A percentile compares a stretch with the other conserved stretches of the same genome.
phyloP scores from a whole-genome alignment of 495 filamentous ascomycete species.

The Halenospora varia region DNA sequence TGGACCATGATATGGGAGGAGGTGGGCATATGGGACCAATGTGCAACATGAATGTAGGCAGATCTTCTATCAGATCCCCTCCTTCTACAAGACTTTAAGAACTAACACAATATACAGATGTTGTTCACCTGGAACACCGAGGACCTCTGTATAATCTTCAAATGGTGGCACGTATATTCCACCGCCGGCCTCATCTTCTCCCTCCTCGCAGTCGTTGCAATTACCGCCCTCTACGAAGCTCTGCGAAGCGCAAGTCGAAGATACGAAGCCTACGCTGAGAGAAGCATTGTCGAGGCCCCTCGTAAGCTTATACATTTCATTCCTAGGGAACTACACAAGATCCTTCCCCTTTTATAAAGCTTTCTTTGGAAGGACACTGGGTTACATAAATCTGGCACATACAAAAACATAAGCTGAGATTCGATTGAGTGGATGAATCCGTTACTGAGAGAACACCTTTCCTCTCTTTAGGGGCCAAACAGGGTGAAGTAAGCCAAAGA shows the following conservation, averaged over 20 bases:
- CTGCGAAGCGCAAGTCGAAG: conserved; percentile 69
- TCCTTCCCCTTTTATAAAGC: conserved; percentile 1
- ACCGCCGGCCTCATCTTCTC: conserved; percentile 72
- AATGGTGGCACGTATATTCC: conserved; percentile 77
- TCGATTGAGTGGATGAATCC: conserved; percentile 4
- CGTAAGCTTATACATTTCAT: conserved; percentile 44
- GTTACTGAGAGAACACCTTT: conserved; percentile 53
- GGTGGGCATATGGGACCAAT: conserved; percentile 34
- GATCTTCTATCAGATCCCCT: neutral
- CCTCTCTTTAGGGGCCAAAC: conserved; percentile 50
- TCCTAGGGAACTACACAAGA: too few relatives aligned
- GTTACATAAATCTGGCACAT: neutral
- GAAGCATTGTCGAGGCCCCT: conserved; percentile 44
- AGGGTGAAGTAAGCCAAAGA: conserved; percentile 47
- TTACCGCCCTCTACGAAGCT: conserved; percentile 88
- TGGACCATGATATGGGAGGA: conserved; percentile 49
- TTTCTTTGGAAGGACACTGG: too few relatives aligned
- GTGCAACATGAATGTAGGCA: conserved; percentile 82
- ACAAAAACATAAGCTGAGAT: conserved; percentile 18
- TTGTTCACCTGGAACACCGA: conserved; percentile 92
- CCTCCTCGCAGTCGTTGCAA: conserved; percentile 71
- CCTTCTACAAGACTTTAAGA: neutral
- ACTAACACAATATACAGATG: conserved; percentile 55
- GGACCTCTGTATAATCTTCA: conserved; percentile 94
- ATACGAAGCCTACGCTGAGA: conserved; percentile 64